Percentiles rank a stretch among this genome's conserved stretches.
Conservation (phyloP, 441 rosid genomes). For the Syzygium syzygioides region DNA sequence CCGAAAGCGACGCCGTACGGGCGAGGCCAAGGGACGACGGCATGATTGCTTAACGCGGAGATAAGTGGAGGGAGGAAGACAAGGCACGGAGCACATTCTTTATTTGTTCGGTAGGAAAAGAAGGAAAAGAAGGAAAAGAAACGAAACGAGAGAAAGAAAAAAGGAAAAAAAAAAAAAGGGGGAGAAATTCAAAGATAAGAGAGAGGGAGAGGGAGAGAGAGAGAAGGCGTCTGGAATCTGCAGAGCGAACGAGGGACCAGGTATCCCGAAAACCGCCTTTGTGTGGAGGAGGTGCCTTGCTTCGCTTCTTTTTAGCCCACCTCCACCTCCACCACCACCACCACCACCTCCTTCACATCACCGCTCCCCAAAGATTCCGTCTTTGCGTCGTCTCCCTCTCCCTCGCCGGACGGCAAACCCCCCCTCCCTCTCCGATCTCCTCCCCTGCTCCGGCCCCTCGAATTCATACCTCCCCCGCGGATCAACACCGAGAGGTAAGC, state of each 20-base stretch:
- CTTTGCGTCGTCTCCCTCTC: background rate
- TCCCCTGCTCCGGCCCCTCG: background rate
- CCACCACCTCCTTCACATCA: background rate
- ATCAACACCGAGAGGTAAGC: background rate
- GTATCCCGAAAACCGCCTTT: constrained; percentile 2
- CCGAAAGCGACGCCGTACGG: background rate
- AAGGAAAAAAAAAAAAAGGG: background rate
- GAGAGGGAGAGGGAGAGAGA: background rate
- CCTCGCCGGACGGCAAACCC: background rate
- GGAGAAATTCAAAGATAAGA: background rate
- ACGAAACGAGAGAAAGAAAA: too few species aligned
- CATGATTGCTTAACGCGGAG: background rate
- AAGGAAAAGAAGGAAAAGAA: background rate
- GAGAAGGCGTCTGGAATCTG: constrained; percentile 31
- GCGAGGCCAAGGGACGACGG: background rate
- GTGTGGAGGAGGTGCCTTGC: background rate
- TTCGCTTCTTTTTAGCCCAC: background rate
- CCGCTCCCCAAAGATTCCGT: background rate
- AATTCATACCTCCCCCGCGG: too few species aligned
- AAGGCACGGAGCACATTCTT: background rate
- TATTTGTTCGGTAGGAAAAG: background rate
- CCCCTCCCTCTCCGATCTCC: background rate
- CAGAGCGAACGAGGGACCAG: background rate
- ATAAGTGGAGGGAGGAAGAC: background rate
- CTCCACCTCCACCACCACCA: background rate